These are phyloP conservation scores for Rubroshorea leprosula DNA, from an alignment of 345 rosid genomes.

Conservation along the genomic window DNA sequence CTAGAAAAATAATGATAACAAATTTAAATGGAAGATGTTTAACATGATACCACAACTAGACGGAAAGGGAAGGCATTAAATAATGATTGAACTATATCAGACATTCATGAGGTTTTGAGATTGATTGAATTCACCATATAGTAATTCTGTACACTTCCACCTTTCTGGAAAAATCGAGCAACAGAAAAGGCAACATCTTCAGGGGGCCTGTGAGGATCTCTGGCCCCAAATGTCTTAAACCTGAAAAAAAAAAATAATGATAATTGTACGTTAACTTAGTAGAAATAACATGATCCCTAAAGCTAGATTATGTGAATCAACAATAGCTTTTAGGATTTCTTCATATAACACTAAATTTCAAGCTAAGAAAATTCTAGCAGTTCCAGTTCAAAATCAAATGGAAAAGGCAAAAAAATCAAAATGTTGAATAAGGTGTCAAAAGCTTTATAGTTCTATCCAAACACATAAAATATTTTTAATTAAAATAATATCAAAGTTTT, in stretches of 20 bases:
- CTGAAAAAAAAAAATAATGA: conserved; percentile 26
- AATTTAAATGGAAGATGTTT: not conserved
- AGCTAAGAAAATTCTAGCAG: not conserved
- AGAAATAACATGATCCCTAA: conserved; percentile 11
- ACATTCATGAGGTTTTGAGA: not conserved
- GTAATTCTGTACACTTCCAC: conserved; percentile 82
- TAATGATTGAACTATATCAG: not conserved
- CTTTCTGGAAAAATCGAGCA: conserved; percentile 89
- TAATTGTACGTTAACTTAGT: not conserved
- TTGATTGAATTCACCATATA: conserved; percentile 58
- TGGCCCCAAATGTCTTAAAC: conserved; percentile 87
- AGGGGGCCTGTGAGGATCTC: conserved; percentile 87
- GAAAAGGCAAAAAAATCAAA: not conserved
- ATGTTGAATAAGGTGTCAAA: conserved; percentile 3
- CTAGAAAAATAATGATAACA: not conserved
- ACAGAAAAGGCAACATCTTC: conserved; percentile 87
- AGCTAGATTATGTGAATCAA: not conserved
- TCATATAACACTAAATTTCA: not conserved
- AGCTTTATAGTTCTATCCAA: not conserved
- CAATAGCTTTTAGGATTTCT: not conserved
- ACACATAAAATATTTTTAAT: not conserved
- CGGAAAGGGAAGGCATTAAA: not conserved
- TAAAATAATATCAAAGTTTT: not conserved
- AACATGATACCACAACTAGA: not conserved
- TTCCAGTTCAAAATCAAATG: not conserved